Evolutionary conservation across 441 rosid species (phyloP).

Genomic region (Daphne laureola): DNA sequence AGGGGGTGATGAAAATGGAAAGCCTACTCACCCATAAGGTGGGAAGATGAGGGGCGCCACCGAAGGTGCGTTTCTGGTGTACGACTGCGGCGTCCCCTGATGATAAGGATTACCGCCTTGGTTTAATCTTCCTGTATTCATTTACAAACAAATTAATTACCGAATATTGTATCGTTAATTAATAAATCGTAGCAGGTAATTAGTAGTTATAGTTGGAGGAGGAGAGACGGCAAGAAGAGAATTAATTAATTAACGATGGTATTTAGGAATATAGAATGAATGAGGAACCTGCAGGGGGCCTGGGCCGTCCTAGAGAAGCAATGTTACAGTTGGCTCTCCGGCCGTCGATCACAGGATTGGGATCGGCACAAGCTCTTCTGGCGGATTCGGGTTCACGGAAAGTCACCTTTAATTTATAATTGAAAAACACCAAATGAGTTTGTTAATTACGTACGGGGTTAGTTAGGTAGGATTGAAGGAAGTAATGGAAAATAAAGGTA

Average conservation of each 20-base stretch:
- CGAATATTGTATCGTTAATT: too few relatives aligned
- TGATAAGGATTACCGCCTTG: slow-evolving; percentile 55
- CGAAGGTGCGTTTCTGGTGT: slow-evolving; percentile 42
- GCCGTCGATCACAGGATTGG: slow-evolving; percentile 82
- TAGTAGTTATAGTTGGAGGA: too few relatives aligned
- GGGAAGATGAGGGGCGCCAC: slow-evolving; percentile 55
- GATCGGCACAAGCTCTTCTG: slow-evolving; percentile 65
- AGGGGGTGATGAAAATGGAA: background rate
- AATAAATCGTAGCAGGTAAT: too few relatives aligned
- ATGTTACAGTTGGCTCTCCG: slow-evolving; percentile 90
- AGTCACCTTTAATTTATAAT: slow-evolving; percentile 81
- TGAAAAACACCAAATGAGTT: too few relatives aligned
- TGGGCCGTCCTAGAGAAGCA: slow-evolving; percentile 80
- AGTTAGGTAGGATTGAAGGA: too few relatives aligned
- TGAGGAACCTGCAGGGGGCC: too few relatives aligned
- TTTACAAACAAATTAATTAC: too few relatives aligned
- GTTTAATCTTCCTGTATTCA: slow-evolving; percentile 49
- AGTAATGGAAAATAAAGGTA: too few relatives aligned
- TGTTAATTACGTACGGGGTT: too few relatives aligned
- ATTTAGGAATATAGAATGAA: too few relatives aligned
- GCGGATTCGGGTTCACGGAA: slow-evolving; percentile 89
- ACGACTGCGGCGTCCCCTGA: slow-evolving; percentile 33
- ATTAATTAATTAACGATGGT: too few relatives aligned
- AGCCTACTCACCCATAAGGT: slow-evolving; percentile 58
- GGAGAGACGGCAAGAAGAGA: too few relatives aligned